Conservation (phyloP, 148 eudicot genomes). For the Heliosperma pusillum region DNA sequence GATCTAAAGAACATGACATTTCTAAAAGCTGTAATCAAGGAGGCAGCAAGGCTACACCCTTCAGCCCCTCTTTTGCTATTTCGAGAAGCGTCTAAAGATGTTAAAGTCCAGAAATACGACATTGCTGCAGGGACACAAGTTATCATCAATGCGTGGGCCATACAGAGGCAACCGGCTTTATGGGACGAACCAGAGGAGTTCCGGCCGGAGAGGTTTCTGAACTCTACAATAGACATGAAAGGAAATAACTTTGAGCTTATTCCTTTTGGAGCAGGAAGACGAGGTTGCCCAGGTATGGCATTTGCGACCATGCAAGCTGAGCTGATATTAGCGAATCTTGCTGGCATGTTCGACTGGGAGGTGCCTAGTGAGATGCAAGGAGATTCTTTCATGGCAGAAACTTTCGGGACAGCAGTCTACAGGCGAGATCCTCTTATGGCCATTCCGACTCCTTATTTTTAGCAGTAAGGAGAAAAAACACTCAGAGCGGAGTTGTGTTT, state of each 20-base stretch:
- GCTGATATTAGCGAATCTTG: constrained; percentile 32
- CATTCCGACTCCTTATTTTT: background rate
- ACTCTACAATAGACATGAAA: constrained; percentile 16
- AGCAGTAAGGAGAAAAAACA: background rate
- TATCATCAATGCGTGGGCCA: constrained; percentile 37
- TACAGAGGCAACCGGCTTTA: constrained; percentile 27
- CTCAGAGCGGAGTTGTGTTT: no score
- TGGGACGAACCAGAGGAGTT: constrained; percentile 42
- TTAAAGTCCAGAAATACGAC: constrained; percentile 16
- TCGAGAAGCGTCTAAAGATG: constrained; percentile 25
- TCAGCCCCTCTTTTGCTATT: constrained; percentile 25
- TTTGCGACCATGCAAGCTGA: constrained; percentile 24
- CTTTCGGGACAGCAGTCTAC: constrained; percentile 5
- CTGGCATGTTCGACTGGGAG: constrained; percentile 26
- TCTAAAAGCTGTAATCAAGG: constrained; percentile 42
- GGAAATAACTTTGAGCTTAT: constrained; percentile 26
- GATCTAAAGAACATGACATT: constrained; percentile 38
- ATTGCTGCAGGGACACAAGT: constrained; percentile 25
- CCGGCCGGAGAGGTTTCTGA: constrained; percentile 40
- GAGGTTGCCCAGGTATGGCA: constrained; percentile 29
- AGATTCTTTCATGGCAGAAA: constrained; percentile 25
- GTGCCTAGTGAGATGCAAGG: constrained; percentile 14
- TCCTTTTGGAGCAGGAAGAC: constrained; percentile 40
- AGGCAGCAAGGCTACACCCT: constrained; percentile 28
- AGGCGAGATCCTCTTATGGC: constrained; percentile 8